phyloP scores from a whole-genome alignment of 495 filamentous ascomycete species.

The Halenospora varia region DNA sequence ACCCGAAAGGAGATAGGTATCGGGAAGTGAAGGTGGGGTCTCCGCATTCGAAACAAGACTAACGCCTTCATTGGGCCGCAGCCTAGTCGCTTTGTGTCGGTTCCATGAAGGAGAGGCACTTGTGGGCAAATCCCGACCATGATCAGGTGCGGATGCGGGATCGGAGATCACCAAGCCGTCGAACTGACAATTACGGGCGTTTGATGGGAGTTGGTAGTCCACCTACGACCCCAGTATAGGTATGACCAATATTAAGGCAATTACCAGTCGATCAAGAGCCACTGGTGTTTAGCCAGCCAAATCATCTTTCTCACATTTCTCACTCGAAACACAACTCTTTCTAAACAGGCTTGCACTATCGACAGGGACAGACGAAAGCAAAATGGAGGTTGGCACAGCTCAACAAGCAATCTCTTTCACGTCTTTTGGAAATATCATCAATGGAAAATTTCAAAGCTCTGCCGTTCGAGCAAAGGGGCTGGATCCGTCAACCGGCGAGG shows the following conservation, averaged over 20 bases:
- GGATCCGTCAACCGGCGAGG: conserved; percentile 43
- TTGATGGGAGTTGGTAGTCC: neutral
- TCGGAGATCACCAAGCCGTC: neutral
- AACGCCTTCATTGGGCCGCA: neutral
- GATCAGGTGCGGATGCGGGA: neutral
- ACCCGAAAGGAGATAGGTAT: neutral
- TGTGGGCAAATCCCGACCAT: neutral
- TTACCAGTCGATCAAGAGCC: neutral
- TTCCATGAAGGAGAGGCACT: neutral
- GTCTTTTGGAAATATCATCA: conserved; percentile 35
- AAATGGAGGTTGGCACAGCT: neutral
- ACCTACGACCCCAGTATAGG: neutral
- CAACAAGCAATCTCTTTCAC: neutral
- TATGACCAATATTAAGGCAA: neutral
- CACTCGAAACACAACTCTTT: neutral
- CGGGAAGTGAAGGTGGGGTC: neutral
- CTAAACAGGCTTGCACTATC: neutral
- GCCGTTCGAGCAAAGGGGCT: conserved; percentile 36
- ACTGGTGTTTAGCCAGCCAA: neutral
- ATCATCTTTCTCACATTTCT: neutral
- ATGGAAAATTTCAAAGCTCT: conserved; percentile 35
- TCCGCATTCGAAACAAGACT: neutral
- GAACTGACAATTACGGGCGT: neutral
- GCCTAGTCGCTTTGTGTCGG: neutral
- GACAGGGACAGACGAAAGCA: neutral